Evolutionary conservation across 148 eudicot species (phyloP), one percentile per base, ranked within the genome.

Genomic region (Pouteria glomerata): DNA sequence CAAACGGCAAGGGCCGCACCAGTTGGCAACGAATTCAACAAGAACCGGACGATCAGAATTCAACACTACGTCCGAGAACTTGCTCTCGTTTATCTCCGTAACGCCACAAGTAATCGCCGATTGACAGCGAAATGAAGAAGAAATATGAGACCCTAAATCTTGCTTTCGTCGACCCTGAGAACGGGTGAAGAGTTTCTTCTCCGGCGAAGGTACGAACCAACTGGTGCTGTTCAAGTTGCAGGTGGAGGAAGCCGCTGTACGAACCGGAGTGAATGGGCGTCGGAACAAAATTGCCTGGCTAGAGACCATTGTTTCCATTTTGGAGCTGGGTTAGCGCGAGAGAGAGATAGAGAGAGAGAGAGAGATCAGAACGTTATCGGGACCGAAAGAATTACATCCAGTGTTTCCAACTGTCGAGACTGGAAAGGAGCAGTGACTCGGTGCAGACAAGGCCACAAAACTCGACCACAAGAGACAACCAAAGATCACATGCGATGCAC

Each of bases 1-100:
- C 61, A 85, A 66, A 13, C 86, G 89, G 78, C 89, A 85, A 67
- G 89, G 89, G 56, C 89, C 89, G 57, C 89, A 83, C 89, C 89
- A 85, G 37, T 77, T 71, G 50, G 89, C 86, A 6, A 85, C 82
- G 70, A 85, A 85, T 59, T 85, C 89, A 41, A 85, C 89, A 10
- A 85, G 85, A 50, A 85, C 89, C 31, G 86, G 86, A 33, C 78
- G 83, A 24, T 76, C 79, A 0, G 89, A 82, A 60, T 71, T 81
- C 81, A 83, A 60, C 1, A 85, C 89, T n/a, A 74, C 69, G 21
- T 81, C 83, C 11, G 77, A 24, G 71, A 85, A 85, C 65, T 80
- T 58, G 7, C 48, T 56, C 71, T 83, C 86, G 51, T 77, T 71
- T 41, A 83, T 81, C 79, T 83, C 86, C 63, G 26, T 30, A 45